Evolutionary conservation across 495 filamentous ascomycete species (phyloP), one percentile per base, ranked within the genome.

Genomic region (Tuber calosporum): DNA sequence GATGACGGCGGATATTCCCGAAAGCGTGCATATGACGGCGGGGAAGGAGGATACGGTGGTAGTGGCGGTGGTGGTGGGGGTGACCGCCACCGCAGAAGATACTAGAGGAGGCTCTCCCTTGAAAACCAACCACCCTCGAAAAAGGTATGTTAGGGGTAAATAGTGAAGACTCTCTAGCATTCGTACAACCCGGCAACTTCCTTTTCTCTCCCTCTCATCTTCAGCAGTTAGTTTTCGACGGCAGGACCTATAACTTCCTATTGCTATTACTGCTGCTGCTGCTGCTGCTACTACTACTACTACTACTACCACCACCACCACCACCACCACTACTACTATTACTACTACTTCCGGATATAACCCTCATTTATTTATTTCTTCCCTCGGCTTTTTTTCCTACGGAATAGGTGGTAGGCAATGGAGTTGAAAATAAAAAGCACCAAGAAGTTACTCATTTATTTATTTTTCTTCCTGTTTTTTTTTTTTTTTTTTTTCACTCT

Each of bases 1-100:
- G 73, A 74, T 62, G 36, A 74, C 39, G 69, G 69, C 37, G 78
- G 78, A n/a, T 80, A 81, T 74, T 74, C 73, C 26, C 72, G 79
- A 66, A 81, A 81, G 70, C 79, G 79, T 26, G 79, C 79, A n/a
- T 79, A 79, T 69, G 77, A 81, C 22, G 75, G 77, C 22, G 79
- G 75, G 48, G 75, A 79, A 40, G 79, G 75, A 68, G 75, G 77
- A 67, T 79, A 79, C 72, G 79, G 75, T 72, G 77, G 79, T 48
- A 62, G 53, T 26, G 13, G 53, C 53, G 30, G 53, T 26, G 53
- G 53, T 11, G 53, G 48, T 30, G 53, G 53, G 30, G 79, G 79
- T 45, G 79, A 80, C 53, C 80, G 79, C 48, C 79, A 81, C 45
- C 73, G 79, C 69, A 77, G 79, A 80, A 80, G 79, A 79, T 80